A percentile compares a stretch with the other conserved stretches of the same genome.
These are phyloP conservation scores for Rhizophagus clarus DNA, from an alignment of 192 early-diverging fungal species.

Conservation along the genomic window DNA sequence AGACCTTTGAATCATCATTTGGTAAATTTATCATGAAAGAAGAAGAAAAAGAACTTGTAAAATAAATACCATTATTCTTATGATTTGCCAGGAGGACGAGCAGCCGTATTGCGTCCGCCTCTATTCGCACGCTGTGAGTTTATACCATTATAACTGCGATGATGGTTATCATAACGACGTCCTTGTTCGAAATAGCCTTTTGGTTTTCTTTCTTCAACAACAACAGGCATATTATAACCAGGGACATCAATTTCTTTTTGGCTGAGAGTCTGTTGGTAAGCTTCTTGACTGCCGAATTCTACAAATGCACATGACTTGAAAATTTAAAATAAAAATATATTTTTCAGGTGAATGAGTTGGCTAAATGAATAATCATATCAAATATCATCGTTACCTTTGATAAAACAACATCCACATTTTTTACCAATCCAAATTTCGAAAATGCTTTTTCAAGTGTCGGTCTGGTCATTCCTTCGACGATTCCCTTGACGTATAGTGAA, in stretches of 20 bases:
- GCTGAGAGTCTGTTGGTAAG: slow-evolving; percentile 64
- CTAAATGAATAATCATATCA: neutral
- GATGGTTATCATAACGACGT: neutral
- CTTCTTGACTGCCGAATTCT: slow-evolving; percentile 65
- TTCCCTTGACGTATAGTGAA: slow-evolving; percentile 66
- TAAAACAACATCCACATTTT: slow-evolving; percentile 56
- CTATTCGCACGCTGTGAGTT: slow-evolving; percentile 4
- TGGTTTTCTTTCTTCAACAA: slow-evolving; percentile 51
- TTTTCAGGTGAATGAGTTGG: too few species aligned
- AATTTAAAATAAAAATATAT: neutral
- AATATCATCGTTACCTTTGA: neutral
- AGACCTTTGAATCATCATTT: neutral
- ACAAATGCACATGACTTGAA: slow-evolving; percentile 67
- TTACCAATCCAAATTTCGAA: slow-evolving; percentile 59
- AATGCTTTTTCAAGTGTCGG: slow-evolving; percentile 59
- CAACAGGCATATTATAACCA: slow-evolving; percentile 41
- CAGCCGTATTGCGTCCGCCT: neutral
- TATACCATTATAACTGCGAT: neutral
- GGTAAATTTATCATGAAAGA: neutral
- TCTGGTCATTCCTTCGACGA: slow-evolving; percentile 53
- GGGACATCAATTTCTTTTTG: slow-evolving; percentile 47
- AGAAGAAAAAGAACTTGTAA: neutral
- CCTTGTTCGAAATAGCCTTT: neutral
- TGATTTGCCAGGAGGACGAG: slow-evolving; percentile 13
- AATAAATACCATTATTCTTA: slow-evolving; percentile 7